Base-by-base conservation (phyloP, 225 moss, liverwort and hornwort species). In the Bryoerythrophyllum caledonicum region DNA sequence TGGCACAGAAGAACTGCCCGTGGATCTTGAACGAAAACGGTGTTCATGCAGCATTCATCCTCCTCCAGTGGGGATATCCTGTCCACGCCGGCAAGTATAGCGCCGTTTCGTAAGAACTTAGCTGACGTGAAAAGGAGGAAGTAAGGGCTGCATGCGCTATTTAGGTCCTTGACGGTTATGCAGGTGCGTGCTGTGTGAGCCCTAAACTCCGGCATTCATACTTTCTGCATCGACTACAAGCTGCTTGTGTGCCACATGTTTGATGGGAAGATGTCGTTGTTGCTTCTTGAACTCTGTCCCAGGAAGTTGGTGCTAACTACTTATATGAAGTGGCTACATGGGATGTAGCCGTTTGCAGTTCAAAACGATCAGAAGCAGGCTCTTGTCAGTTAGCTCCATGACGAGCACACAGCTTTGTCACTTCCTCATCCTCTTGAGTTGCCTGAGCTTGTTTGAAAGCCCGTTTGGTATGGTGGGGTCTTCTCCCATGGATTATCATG, bases 111-210 rank as follows among this genome's bases (percentile, higher is more conserved):
- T 34, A 34, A 5, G 34, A 34, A 34, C 0, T 34, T 2, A 30
- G 30, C 4, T 3, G 30, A 34, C 34, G 34, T 34, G 38, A 10
- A 10, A 38, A 38, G 38, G 38, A 38, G 38, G 38, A 38, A 38
- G 10, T 8, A 38, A 38, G 38, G 38, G 38, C 38, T 1, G 38
- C 38, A 38, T 38, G 38, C 9, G 7, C 38, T 38, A 38, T 10
- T 9, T 1, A 38, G 38, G 38, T 10, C 38, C 10, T 38, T 38
- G 38, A 8, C 13, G 5, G 17, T 52, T 35, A 63, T 68, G 64
- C 51, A n/a, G 46, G 76, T 70, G 80, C 54, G 28, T 21, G 43
- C 17, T 21, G 76, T 77, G 73, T 84, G 84, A 73, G 69, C 80
- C 53, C 62, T 48, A 24, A 57, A 63, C 63, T 57, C 26, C 27